Evolutionary conservation across 2,329 filamentous ascomycete genomes (phyloP).

Genomic region (Beauveria medogensis): DNA sequence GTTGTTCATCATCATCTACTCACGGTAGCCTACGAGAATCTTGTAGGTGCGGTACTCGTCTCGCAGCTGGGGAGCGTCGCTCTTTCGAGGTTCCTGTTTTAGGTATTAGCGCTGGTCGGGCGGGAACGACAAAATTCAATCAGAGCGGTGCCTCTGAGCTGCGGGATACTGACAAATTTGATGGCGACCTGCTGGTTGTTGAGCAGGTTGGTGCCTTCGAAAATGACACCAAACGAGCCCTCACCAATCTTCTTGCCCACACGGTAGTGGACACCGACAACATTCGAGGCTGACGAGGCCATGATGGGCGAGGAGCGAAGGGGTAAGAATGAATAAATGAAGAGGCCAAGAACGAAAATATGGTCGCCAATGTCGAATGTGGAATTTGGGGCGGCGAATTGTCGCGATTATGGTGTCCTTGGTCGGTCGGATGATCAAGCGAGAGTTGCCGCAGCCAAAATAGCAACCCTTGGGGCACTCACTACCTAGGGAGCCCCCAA

Average conservation of each 20-base stretch:
- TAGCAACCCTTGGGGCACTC: background rate
- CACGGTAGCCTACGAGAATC: conserved; percentile 97
- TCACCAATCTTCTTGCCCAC: conserved; percentile 99
- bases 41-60: conserved; percentile 99
- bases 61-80: conserved; percentile 91
- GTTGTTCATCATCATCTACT: conserved; percentile 31
- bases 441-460: background rate
- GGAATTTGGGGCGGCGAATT: background rate
- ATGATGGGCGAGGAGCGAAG: conserved; percentile 38
- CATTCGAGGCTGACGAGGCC: conserved; percentile 88
- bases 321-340: background rate
- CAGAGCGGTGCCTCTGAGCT: background rate
- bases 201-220: conserved; percentile 94
- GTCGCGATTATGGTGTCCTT: background rate
- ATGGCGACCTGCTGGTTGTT: conserved; percentile 99
- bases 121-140: background rate
- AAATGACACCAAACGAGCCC: conserved; percentile 97
- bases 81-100: conserved; percentile 89
- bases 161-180: conserved; percentile 72
- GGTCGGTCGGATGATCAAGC: conserved; percentile 3
- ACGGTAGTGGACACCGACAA: conserved; percentile 96
- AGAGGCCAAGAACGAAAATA: background rate
- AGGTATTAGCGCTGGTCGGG: conserved; percentile 1
- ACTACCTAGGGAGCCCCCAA: background rate
- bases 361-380: background rate